These are phyloP conservation scores for Pleurotus giganteus DNA, from an alignment of 768 basidiomycete species.

Conservation along the genomic window DNA sequence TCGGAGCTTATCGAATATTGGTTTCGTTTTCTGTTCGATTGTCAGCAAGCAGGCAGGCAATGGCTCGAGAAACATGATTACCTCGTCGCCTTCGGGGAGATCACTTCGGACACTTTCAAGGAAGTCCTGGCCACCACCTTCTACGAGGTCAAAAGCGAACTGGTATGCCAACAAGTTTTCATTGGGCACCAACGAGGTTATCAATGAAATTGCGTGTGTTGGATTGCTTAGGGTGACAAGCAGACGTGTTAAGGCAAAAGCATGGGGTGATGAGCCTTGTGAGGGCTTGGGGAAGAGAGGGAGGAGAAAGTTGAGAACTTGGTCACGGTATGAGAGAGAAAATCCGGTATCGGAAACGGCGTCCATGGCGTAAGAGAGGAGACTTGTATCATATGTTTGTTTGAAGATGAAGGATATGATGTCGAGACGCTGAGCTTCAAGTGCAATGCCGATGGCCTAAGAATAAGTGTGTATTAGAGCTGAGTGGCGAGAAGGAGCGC, in stretches of 20 bases:
- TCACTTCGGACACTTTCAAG: conserved; percentile 70
- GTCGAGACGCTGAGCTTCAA: conserved; percentile 88
- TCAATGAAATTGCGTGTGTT: conserved; percentile 71
- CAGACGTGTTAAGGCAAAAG: conserved; percentile 81
- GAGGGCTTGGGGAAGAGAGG: conserved; percentile 83
- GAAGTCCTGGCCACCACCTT: conserved; percentile 93
- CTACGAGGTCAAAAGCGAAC: conserved; percentile 92
- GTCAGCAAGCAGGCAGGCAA: background rate
- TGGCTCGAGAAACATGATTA: conserved; percentile 26
- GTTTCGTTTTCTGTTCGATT: conserved; percentile 49
- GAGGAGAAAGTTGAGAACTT: conserved; percentile 75
- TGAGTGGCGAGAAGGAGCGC: conserved; percentile 13
- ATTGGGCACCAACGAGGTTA: conserved; percentile 67
- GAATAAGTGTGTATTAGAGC: conserved; percentile 5
- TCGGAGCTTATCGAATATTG: conserved; percentile 71
- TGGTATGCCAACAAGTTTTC: conserved; percentile 87
- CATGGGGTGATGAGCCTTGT: conserved; percentile 70
- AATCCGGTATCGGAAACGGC: conserved; percentile 89
- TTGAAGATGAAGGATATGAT: conserved; percentile 77
- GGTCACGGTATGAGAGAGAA: conserved; percentile 80
- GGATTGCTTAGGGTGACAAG: conserved; percentile 86
- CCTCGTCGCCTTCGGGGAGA: conserved; percentile 67
- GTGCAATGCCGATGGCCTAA: conserved; percentile 92
- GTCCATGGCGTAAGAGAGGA: conserved; percentile 91
- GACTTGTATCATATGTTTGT: conserved; percentile 67